Conservation (phyloP, 139 green algal genomes). For the Chloropicon primus region DNA sequence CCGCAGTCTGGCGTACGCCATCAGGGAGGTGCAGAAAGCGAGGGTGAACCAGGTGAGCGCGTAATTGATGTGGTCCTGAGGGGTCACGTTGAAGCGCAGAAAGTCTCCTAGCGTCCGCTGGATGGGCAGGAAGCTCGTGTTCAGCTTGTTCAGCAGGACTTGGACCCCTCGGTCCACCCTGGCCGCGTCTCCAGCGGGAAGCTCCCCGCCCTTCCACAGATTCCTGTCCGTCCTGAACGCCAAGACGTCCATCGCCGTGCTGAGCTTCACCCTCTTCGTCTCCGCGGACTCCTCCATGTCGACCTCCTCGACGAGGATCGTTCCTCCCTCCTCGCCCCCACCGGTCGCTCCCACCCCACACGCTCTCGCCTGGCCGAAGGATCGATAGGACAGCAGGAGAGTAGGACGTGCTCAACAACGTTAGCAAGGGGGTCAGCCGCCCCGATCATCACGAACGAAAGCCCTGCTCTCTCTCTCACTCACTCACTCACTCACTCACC, state of each 20-base stretch:
- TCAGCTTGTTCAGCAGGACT: background rate
- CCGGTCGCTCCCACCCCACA: background rate
- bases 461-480: no score
- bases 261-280: background rate
- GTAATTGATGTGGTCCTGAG: constrained; percentile 54
- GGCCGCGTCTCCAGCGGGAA: background rate
- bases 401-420: no score
- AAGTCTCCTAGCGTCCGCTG: constrained; percentile 26
- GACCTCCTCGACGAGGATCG: background rate
- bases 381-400: background rate
- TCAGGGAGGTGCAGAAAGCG: background rate
- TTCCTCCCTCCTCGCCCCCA: background rate
- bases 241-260: constrained; percentile 15
- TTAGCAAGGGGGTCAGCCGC: no score
- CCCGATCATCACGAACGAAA: no score
- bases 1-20: background rate
- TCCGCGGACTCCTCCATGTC: background rate
- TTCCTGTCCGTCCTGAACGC: background rate
- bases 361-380: background rate
- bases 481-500: no score
- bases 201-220: background rate
- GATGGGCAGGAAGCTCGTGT: background rate
- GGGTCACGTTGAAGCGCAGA: constrained; percentile 42
- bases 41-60: constrained; percentile 36
- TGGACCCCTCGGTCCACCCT: background rate